A percentile compares a stretch with the other conserved stretches of the same genome.
phyloP scores from a whole-genome alignment of 2,329 filamentous ascomycete genomes.

The Aspergillus quadricinctus region DNA sequence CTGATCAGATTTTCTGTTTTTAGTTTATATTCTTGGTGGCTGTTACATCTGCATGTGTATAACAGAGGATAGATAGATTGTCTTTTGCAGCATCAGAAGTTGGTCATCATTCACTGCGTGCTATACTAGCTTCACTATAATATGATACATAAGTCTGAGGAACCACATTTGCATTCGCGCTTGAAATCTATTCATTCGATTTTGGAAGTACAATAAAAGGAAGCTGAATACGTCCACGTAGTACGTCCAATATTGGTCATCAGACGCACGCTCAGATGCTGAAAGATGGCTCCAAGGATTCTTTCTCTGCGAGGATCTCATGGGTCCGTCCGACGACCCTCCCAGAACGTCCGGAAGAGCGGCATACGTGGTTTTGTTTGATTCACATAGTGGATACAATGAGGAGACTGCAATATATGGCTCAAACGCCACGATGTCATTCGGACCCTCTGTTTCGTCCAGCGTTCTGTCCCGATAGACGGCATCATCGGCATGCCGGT shows the following conservation, averaged over 20 bases:
- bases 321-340: not conserved
- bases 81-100: too few species aligned
- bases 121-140: too few species aligned
- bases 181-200: too few species aligned
- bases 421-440: not conserved
- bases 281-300: too few species aligned
- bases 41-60: not conserved
- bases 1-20: conserved; percentile 54
- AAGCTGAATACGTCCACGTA: too few species aligned
- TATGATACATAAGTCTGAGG: too few species aligned
- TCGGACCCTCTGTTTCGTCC: not conserved
- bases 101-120: too few species aligned
- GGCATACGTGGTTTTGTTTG: not conserved
- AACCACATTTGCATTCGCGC: too few species aligned
- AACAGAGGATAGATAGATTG: not conserved
- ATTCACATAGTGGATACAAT: not conserved
- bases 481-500: not conserved
- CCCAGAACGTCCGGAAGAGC: not conserved
- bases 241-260: too few species aligned
- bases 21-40: conserved; percentile 21
- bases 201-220: too few species aligned
- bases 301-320: too few species aligned
- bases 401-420: not conserved
- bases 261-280: too few species aligned
- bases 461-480: not conserved